Base-by-base conservation (phyloP, 2,329 filamentous ascomycete species). In the Chaetomium sp. region DNA sequence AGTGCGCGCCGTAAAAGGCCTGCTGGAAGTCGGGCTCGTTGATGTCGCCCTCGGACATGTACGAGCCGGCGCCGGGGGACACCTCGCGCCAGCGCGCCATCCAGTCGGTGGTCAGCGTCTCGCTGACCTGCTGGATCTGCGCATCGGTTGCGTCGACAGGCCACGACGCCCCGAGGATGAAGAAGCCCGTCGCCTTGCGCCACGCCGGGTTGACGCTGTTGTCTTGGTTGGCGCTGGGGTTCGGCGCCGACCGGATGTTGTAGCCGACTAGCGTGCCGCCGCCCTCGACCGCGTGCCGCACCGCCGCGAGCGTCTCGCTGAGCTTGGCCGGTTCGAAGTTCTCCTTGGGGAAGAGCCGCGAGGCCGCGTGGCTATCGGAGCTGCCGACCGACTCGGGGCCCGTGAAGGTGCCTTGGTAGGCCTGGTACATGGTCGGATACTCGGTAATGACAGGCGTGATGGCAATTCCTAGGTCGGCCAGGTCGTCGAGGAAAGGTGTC, bases 181-280 rank as follows among this genome's bases (percentile, higher is more conserved):
- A 75, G 68, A 77, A 79, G 63, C 78, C 71, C 0, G 74, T 72
- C 0, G 79, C 75, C 12, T 76, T 73, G 47, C 83, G 76, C 82
- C 82, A 85, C 0, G 81, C 82, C 2, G 82, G 81, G 69, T 82
- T 81, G 49, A 83, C 75, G 13, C 79, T 76, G 38, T 79, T 82
- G 62, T 77, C 74, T 1, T 77, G 75, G 62, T 78, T 72, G 35
- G 53, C 69, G 35, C 51, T 29, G 2, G 69, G 65, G 65, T 70
- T 73, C 4, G 73, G 71, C 0, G 72, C 75, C 4, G 74, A 67
- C 0, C 72, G 73, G 60, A 81, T 79, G 47, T 77, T 76, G 62
- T 81, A 79, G 0, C 73, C 78, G 35, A 80, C 73, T 8, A 83
- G 67, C 13, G 76, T 71, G 13, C 78, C 78, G 16, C 79, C 79